A percentile compares a stretch with the other conserved stretches of the same genome.
Conservation (phyloP, 2,329 filamentous ascomycete genomes). For the Zymoseptoria pseudotritici region DNA sequence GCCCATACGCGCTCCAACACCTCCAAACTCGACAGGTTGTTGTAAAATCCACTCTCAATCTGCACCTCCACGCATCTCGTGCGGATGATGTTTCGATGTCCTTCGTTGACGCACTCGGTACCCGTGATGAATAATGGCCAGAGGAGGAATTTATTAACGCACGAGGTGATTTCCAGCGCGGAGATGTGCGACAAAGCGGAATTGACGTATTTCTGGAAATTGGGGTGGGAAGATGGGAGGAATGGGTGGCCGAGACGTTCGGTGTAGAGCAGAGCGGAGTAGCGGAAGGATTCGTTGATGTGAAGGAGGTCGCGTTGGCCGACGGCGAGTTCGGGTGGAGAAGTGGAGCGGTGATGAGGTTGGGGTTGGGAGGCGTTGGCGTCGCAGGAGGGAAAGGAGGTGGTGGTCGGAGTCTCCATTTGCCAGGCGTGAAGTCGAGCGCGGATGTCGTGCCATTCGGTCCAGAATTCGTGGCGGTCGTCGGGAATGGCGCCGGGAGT, state of each 20-base stretch:
- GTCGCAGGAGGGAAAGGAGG: background rate
- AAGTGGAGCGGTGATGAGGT: slow-evolving; percentile 17
- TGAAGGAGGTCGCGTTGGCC: slow-evolving; percentile 66
- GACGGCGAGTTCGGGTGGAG: slow-evolving; percentile 17
- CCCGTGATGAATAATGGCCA: slow-evolving; percentile 91
- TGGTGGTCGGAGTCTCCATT: slow-evolving; percentile 44
- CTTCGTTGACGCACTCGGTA: slow-evolving; percentile 76
- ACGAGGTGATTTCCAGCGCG: slow-evolving; percentile 63
- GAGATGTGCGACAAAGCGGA: slow-evolving; percentile 78
- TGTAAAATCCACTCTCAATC: slow-evolving; percentile 83
- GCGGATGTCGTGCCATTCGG: slow-evolving; percentile 76
- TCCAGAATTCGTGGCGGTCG: slow-evolving; percentile 60
- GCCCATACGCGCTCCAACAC: slow-evolving; percentile 79
- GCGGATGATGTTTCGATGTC: slow-evolving; percentile 71
- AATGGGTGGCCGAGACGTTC: slow-evolving; percentile 76
- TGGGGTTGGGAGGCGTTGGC: slow-evolving; percentile 25
- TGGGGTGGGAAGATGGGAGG: slow-evolving; percentile 63
- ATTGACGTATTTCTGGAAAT: slow-evolving; percentile 75
- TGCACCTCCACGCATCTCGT: slow-evolving; percentile 79
- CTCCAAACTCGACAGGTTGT: slow-evolving; percentile 79
- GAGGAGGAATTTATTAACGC: slow-evolving; percentile 78
- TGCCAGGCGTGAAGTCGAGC: slow-evolving; percentile 73
- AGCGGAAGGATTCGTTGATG: slow-evolving; percentile 84
- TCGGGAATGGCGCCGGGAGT: slow-evolving; percentile 38
- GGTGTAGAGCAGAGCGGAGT: slow-evolving; percentile 80